A percentile compares a stretch with the other conserved stretches of the same genome.
These are phyloP conservation scores for Boletus eberwhitei DNA, from an alignment of 768 basidiomycete genomes.

Conservation along the genomic window DNA sequence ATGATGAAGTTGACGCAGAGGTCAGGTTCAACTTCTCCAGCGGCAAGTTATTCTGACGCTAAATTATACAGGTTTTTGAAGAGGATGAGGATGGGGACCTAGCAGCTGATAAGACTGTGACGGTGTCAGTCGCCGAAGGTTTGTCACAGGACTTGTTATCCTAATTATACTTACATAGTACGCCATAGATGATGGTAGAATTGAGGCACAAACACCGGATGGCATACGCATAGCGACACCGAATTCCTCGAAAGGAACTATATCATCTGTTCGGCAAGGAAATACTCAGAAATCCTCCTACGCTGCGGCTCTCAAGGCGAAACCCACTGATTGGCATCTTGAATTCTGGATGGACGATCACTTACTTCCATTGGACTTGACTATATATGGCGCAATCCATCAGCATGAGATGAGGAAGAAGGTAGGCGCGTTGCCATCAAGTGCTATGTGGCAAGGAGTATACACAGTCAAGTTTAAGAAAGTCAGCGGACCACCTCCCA, in stretches of 20 bases:
- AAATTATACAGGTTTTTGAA: constrained; percentile 61
- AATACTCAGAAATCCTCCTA: constrained; percentile 63
- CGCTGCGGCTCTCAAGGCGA: constrained; percentile 89
- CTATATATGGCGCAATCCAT: constrained; percentile 95
- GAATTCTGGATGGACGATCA: constrained; percentile 94
- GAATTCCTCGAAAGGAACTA: constrained; percentile 50
- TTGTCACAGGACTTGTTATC: constrained; percentile 10
- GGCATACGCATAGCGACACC: constrained; percentile 94
- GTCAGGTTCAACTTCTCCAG: constrained; percentile 23
- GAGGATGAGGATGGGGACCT: constrained; percentile 79
- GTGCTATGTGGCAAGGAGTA: constrained; percentile 83
- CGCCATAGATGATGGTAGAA: constrained; percentile 75
- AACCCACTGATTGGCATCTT: constrained; percentile 95
- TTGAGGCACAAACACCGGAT: constrained; percentile 95
- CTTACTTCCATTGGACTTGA: constrained; percentile 77
- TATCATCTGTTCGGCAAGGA: constrained; percentile 31
- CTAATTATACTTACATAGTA: constrained; percentile 6
- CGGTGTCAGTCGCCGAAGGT: constrained; percentile 80
- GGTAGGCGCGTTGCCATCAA: constrained; percentile 56
- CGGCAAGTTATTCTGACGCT: constrained; percentile 10
- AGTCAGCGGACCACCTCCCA: constrained; percentile 74
- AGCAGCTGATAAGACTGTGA: constrained; percentile 80
- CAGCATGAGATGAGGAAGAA: constrained; percentile 84
- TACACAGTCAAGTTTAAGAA: constrained; percentile 94
- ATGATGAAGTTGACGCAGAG: constrained; percentile 84